These are phyloP conservation scores for Globisporangium barbulae DNA, from an alignment of 352 stramenopile species.

Conservation along the genomic window DNA sequence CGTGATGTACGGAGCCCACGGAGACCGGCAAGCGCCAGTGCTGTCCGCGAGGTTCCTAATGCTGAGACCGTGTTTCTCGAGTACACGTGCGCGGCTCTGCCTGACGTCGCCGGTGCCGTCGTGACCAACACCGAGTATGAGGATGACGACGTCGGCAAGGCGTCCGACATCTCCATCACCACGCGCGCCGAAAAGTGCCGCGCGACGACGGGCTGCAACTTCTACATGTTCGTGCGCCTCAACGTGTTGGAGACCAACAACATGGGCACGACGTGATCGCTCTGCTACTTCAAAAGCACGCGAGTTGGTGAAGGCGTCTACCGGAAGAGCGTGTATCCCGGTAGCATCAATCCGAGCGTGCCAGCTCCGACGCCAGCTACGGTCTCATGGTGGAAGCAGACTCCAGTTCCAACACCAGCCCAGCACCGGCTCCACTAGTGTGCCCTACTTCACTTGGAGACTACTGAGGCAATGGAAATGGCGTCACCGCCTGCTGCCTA, in stretches of 20 bases:
- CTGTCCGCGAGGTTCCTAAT: neutral
- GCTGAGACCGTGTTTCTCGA: neutral
- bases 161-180: neutral
- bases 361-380: neutral
- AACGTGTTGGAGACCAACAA: neutral
- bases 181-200: neutral
- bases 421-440: too few species aligned
- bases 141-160: neutral
- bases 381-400: too few species aligned
- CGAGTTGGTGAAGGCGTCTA: neutral
- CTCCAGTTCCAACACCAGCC: too few species aligned
- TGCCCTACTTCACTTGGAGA: neutral
- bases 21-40: neutral
- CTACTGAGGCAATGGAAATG: constrained; percentile 36
- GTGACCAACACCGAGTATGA: neutral
- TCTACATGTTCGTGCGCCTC: neutral
- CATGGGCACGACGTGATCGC: neutral
- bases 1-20: too few species aligned
- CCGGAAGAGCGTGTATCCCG: neutral
- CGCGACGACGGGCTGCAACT: neutral
- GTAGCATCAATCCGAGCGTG: neutral
- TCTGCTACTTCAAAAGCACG: neutral
- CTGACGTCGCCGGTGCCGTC: neutral
- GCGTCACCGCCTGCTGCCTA: constrained; percentile 31
- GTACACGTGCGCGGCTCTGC: neutral